Conservation (phyloP, 2,329 filamentous ascomycete species). For the Colletotrichum tabaci region DNA sequence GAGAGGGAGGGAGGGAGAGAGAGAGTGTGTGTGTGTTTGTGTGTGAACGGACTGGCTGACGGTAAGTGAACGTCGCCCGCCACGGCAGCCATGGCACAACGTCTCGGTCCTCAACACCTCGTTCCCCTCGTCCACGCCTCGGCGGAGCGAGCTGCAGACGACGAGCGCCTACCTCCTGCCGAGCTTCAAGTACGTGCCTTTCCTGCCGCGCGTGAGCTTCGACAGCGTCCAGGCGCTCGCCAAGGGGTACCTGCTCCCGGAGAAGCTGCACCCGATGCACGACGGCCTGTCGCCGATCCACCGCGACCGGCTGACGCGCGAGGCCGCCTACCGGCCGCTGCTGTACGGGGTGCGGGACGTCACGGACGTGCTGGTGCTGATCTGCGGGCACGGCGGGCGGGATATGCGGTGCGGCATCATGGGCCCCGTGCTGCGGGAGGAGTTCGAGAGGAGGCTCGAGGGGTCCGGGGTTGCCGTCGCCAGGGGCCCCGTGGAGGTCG, state of each 20-base stretch:
- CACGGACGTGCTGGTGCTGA: conserved; percentile 80
- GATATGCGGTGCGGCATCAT: conserved; percentile 87
- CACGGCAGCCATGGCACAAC: conserved; percentile 83
- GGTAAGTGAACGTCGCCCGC: conserved; percentile 47
- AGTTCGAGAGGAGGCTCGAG: conserved; percentile 76
- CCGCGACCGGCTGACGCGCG: conserved; percentile 65
- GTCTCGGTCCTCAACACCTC: conserved; percentile 84
- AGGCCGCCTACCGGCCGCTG: conserved; percentile 65
- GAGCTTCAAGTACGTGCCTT: conserved; percentile 84
- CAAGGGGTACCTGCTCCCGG: conserved; percentile 76
- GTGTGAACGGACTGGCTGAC: conserved; percentile 47
- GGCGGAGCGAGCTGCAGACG: conserved; percentile 61
- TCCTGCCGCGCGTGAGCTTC: conserved; percentile 74
- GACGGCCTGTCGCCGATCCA: conserved; percentile 71
- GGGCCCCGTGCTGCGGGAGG: conserved; percentile 78
- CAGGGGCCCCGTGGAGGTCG: conserved; percentile 59
- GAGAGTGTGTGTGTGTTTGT: background rate
- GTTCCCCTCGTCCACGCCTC: conserved; percentile 71
- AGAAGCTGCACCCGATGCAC: conserved; percentile 73
- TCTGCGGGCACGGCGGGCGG: conserved; percentile 89
- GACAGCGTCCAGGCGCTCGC: conserved; percentile 71
- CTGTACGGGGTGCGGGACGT: conserved; percentile 74
- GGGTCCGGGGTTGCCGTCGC: conserved; percentile 65
- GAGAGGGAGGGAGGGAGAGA: too few relatives aligned
- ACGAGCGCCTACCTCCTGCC: conserved; percentile 85